phyloP scores from a whole-genome alignment of 176 grass and related monocot species.

The Bonia amplexicaulis region DNA sequence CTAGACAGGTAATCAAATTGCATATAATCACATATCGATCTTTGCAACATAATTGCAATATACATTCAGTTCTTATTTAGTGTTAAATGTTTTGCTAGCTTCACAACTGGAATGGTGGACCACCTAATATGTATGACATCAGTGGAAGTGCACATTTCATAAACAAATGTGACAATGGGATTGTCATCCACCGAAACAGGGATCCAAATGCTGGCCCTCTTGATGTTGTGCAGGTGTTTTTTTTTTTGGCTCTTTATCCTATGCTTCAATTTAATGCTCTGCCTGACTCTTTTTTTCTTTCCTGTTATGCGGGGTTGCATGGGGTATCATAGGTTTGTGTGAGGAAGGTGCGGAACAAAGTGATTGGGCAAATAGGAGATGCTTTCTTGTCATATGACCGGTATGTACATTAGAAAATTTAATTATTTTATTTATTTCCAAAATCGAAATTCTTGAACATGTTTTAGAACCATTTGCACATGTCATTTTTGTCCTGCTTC shows the following conservation, averaged over 20 bases:
- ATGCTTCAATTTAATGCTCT: not conserved
- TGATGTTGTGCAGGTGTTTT: conserved; percentile 82
- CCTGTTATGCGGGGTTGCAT: not conserved
- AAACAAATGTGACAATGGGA: conserved; percentile 99
- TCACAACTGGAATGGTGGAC: conserved; percentile 75
- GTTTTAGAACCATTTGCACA: not conserved
- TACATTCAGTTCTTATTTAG: conserved; percentile 24
- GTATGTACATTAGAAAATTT: conserved; percentile 29
- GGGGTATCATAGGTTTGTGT: conserved; percentile 64
- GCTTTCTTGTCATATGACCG: conserved; percentile 76
- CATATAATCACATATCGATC: not conserved
- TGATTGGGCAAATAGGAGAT: conserved; percentile 79
- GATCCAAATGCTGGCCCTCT: conserved; percentile 57
- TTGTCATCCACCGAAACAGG: conserved; percentile 85
- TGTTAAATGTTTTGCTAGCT: conserved; percentile 44
- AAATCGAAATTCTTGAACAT: not conserved
- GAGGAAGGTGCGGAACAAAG: conserved; percentile 93
- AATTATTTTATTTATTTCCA: not conserved
- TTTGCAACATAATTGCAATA: not conserved
- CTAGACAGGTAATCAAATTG: conserved; percentile 72
- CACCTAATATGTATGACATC: conserved; percentile 95
- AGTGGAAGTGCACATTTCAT: conserved; percentile 98
- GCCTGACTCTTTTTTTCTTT: not conserved
- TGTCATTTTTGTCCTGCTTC: not conserved
- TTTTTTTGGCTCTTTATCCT: not conserved